These are phyloP conservation scores for Madurella mycetomatis DNA, from an alignment of 2,329 filamentous ascomycete genomes.

Conservation along the genomic window DNA sequence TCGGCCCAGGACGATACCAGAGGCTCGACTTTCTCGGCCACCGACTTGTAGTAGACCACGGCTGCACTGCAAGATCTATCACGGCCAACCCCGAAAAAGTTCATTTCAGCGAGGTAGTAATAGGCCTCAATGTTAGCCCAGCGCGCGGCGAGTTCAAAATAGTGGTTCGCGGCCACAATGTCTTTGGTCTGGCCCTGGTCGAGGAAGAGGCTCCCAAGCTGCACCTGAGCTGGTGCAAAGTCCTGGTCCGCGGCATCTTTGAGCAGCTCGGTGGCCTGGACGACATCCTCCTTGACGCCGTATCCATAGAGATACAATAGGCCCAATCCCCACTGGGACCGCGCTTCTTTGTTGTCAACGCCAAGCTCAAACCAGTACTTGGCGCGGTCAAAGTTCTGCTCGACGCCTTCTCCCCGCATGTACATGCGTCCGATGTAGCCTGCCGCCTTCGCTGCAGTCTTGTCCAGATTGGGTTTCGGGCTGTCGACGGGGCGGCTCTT, in stretches of 20 bases:
- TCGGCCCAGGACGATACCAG: conserved; percentile 75
- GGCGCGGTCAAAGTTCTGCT: conserved; percentile 73
- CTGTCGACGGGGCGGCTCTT: conserved; percentile 71
- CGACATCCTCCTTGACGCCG: conserved; percentile 62
- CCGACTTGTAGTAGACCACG: conserved; percentile 75
- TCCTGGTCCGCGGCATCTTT: conserved; percentile 77
- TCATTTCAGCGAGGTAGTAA: conserved; percentile 88
- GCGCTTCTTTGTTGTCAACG: conserved; percentile 67
- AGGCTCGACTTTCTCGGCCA: conserved; percentile 68
- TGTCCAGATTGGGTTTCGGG: conserved; percentile 66
- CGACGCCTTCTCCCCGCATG: conserved; percentile 77
- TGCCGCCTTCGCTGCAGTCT: conserved; percentile 75
- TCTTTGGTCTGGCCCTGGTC: conserved; percentile 72
- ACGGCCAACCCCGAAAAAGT: conserved; percentile 71
- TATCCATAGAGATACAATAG: conserved; percentile 79
- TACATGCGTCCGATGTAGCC: conserved; percentile 88
- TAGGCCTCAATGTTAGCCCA: conserved; percentile 84
- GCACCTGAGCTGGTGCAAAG: conserved; percentile 73
- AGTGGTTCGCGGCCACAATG: conserved; percentile 70
- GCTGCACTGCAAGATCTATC: conserved; percentile 75
- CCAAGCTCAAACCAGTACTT: conserved; percentile 81
- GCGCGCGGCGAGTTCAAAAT: conserved; percentile 80
- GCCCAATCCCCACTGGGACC: conserved; percentile 80
- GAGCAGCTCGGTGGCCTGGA: conserved; percentile 70
- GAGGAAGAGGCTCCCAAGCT: conserved; percentile 77